These are phyloP conservation scores for Monosporozyma unispora DNA, from an alignment of 805 yeast genomes.

Conservation along the genomic window DNA sequence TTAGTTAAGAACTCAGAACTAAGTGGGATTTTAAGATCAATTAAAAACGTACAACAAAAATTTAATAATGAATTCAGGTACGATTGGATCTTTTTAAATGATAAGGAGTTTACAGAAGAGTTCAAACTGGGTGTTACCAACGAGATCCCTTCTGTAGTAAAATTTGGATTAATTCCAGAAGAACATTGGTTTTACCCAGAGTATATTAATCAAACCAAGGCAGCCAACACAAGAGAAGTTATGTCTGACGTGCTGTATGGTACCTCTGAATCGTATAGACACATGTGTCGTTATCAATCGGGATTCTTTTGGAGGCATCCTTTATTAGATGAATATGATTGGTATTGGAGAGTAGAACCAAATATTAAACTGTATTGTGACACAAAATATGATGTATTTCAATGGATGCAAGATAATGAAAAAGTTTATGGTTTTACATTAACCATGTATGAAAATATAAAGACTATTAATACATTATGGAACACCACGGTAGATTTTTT, in stretches of 20 bases:
- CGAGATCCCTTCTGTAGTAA: constrained; percentile 45
- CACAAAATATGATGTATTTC: constrained; percentile 69
- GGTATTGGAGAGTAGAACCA: constrained; percentile 94
- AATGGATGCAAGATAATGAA: constrained; percentile 67
- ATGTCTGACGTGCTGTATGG: constrained; percentile 45
- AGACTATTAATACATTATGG: constrained; percentile 76
- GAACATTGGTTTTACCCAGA: constrained; percentile 65
- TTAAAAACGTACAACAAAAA: constrained; percentile 52
- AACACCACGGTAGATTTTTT: constrained; percentile 57
- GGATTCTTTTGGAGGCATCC: constrained; percentile 52
- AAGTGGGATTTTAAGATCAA: constrained; percentile 44
- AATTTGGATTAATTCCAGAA: constrained; percentile 50
- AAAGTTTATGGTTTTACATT: constrained; percentile 71
- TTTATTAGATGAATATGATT: not conserved
- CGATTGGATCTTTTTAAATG: constrained; percentile 74
- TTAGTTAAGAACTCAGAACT: constrained; percentile 61
- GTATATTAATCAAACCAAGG: constrained; percentile 47
- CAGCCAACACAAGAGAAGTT: constrained; percentile 35
- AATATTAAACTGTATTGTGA: constrained; percentile 66
- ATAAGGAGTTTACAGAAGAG: constrained; percentile 47
- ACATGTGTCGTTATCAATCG: constrained; percentile 46
- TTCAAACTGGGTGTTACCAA: constrained; percentile 40
- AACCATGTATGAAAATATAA: constrained; percentile 56
- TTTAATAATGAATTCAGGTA: constrained; percentile 53
- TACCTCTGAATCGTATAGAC: constrained; percentile 50